A percentile compares a stretch with the other conserved stretches of the same genome.
Evolutionary conservation across 2,329 filamentous ascomycete genomes (phyloP).

Genomic region (Fusarium denticulatum): DNA sequence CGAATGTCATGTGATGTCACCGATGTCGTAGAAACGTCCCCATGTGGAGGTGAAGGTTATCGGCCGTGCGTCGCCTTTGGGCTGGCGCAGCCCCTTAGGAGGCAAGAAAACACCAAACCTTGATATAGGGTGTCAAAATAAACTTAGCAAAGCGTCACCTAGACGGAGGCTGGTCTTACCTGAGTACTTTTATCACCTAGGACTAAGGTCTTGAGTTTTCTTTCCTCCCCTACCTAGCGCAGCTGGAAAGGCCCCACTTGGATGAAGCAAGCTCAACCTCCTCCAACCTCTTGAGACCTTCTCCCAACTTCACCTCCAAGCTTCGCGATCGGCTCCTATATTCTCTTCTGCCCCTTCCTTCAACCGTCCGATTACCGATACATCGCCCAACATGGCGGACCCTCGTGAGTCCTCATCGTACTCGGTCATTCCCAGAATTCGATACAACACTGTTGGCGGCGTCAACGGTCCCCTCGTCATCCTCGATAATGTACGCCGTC

Average conservation of each 20-base stretch:
- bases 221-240: slow-evolving; percentile 7
- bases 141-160: no score
- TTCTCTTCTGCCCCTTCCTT: slow-evolving; percentile 20
- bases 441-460: slow-evolving; percentile 98
- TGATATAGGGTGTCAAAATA: no score
- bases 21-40: slow-evolving; percentile 12
- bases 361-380: slow-evolving; percentile 32
- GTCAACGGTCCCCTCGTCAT: slow-evolving; percentile 98
- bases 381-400: slow-evolving; percentile 60
- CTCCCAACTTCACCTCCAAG: slow-evolving; percentile 40
- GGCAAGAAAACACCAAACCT: no score
- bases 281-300: slow-evolving; percentile 50
- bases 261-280: slow-evolving; percentile 53
- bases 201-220: no score
- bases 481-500: slow-evolving; percentile 80
- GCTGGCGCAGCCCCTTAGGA: slow-evolving; percentile 25
- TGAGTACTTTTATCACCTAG: no score
- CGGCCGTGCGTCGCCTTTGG: slow-evolving; percentile 43
- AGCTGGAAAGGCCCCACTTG: slow-evolving; percentile 47
- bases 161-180: no score
- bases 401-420: slow-evolving; percentile 69
- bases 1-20: slow-evolving; percentile 55
- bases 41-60: slow-evolving; percentile 36
- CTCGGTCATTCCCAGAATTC: slow-evolving; percentile 71
- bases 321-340: slow-evolving; percentile 34